A percentile compares a stretch with the other conserved stretches of the same genome.
Conservation (phyloP, 2,329 filamentous ascomycete species). For the Venturia aucupariae region DNA sequence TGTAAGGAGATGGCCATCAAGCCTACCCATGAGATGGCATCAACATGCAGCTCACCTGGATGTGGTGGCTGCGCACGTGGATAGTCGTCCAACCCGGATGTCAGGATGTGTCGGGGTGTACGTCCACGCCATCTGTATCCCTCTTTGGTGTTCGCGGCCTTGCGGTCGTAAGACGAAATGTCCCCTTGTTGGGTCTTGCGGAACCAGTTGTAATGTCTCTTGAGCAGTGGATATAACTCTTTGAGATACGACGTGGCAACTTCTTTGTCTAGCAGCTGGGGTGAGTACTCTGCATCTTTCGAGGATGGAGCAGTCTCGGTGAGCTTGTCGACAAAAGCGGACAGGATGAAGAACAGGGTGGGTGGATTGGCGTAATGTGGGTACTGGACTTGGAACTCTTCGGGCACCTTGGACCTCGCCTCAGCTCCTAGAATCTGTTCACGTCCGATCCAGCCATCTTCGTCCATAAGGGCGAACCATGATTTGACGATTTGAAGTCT, state of each 20-base stretch:
- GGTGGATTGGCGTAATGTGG: slow-evolving; percentile 95
- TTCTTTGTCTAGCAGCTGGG: slow-evolving; percentile 49
- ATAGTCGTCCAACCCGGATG: slow-evolving; percentile 93
- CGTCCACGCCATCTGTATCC: slow-evolving; percentile 93
- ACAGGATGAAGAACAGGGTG: slow-evolving; percentile 79
- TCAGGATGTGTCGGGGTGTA: slow-evolving; percentile 76
- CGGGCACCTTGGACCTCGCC: slow-evolving; percentile 80
- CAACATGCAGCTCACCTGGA: slow-evolving; percentile 89
- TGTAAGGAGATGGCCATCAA: slow-evolving; percentile 83
- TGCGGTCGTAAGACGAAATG: slow-evolving; percentile 81
- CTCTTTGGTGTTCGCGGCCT: slow-evolving; percentile 81
- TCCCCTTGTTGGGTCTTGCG: slow-evolving; percentile 80
- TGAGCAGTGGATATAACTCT: slow-evolving; percentile 75
- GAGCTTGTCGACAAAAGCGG: slow-evolving; percentile 68
- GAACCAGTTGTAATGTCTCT: slow-evolving; percentile 88
- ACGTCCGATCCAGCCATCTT: slow-evolving; percentile 90
- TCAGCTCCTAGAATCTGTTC: slow-evolving; percentile 88
- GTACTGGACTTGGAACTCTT: slow-evolving; percentile 85
- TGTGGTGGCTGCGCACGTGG: slow-evolving; percentile 88
- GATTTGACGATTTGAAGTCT: slow-evolving; percentile 70
- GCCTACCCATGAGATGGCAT: slow-evolving; percentile 95
- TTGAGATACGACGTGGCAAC: slow-evolving; percentile 62
- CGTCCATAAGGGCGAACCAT: slow-evolving; percentile 91
- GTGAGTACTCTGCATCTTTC: slow-evolving; percentile 32
- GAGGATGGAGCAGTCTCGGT: slow-evolving; percentile 27